Percentiles rank a stretch among this genome's conserved stretches.
These are phyloP conservation scores for Vicia faba DNA, from an alignment of 306 rosid species.

Conservation along the genomic window DNA sequence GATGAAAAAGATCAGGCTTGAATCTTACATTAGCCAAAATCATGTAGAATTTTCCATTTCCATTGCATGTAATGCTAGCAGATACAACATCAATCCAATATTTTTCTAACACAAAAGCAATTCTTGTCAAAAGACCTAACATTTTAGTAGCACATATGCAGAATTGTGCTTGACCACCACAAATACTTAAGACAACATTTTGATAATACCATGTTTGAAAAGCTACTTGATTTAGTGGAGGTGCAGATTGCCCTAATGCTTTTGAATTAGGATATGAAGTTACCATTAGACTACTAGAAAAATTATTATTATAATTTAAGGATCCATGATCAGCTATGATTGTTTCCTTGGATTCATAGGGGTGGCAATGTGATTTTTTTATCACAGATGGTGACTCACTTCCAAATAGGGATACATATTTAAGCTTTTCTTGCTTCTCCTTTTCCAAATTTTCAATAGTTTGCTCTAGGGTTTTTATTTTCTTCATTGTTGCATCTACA, in stretches of 20 bases:
- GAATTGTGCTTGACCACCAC: constrained; percentile 68
- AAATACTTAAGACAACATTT: constrained; percentile 56
- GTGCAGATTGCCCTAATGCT: background rate
- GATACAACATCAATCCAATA: too few species aligned
- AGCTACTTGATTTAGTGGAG: background rate
- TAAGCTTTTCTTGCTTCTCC: constrained; percentile 52
- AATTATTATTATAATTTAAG: background rate
- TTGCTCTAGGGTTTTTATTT: constrained; percentile 48
- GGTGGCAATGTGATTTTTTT: constrained; percentile 9
- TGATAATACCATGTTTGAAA: constrained; percentile 61
- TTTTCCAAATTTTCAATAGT: constrained; percentile 52
- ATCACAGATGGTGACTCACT: constrained; percentile 21
- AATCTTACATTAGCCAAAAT: too few species aligned
- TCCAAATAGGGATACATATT: background rate
- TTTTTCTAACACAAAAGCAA: constrained; percentile 7
- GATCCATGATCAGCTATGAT: constrained; percentile 41
- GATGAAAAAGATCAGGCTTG: too few species aligned
- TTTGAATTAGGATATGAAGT: too few species aligned
- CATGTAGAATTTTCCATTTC: too few species aligned
- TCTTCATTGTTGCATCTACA: constrained; percentile 74
- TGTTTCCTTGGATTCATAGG: constrained; percentile 43
- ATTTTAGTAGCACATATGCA: constrained; percentile 51
- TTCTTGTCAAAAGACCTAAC: constrained; percentile 44
- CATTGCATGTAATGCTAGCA: too few species aligned
- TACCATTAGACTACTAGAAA: background rate